Evolutionary conservation across 805 yeast species (phyloP).

Genomic region (Saccharomycopsis oosterbeekiorum): DNA sequence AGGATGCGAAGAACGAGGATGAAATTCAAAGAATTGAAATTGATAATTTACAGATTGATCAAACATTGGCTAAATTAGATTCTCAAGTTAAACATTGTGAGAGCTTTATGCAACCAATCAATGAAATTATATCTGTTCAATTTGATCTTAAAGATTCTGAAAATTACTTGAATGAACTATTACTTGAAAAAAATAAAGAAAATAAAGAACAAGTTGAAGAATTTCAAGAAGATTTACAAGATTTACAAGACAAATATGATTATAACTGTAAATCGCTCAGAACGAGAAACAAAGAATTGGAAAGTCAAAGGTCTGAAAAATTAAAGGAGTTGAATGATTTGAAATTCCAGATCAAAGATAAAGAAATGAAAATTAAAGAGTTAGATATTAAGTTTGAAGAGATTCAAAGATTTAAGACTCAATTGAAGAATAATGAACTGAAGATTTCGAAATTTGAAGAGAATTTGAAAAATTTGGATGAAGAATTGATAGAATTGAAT

Average conservation of each 20-base stretch:
- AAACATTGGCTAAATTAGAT: constrained; percentile 11
- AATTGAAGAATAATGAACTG: constrained; percentile 29
- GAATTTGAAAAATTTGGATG: constrained; percentile 11
- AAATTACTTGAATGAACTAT: constrained; percentile 25
- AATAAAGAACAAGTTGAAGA: constrained; percentile 26
- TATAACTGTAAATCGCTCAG: constrained; percentile 34
- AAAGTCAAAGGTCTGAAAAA: constrained; percentile 35
- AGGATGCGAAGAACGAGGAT: neutral
- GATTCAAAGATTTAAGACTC: constrained; percentile 30
- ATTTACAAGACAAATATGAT: constrained; percentile 30
- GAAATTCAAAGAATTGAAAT: constrained; percentile 10
- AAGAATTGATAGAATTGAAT: neutral
- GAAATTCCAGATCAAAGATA: constrained; percentile 45
- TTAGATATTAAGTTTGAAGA: constrained; percentile 44
- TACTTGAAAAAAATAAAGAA: constrained; percentile 27
- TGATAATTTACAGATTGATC: constrained; percentile 19
- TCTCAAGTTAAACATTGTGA: neutral
- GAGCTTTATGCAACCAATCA: constrained; percentile 23
- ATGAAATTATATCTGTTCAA: constrained; percentile 21
- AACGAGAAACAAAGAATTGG: constrained; percentile 23
- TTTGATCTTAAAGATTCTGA: neutral
- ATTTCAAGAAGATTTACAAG: constrained; percentile 37
- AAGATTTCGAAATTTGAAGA: constrained; percentile 23
- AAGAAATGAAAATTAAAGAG: constrained; percentile 40
- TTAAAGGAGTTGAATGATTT: constrained; percentile 36